Percentiles rank a stretch among this genome's conserved stretches.
Evolutionary conservation across 164 flowering plant genomes (phyloP).

Genomic region (Nelumbo lutea): DNA sequence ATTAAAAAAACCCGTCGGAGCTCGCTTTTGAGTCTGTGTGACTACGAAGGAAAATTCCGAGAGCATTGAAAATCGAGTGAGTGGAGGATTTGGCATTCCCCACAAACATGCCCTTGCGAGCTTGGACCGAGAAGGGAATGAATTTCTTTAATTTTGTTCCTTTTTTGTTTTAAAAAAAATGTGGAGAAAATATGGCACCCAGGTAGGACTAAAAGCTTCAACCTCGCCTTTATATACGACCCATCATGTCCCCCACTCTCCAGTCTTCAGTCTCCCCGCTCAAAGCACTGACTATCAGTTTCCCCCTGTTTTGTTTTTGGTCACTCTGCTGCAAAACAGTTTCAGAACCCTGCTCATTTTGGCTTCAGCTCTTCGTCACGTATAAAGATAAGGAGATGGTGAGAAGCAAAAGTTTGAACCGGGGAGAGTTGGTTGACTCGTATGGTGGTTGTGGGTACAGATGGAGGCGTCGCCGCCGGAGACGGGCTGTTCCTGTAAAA

Average conservation of each 20-base stretch:
- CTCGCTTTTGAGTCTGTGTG: neutral
- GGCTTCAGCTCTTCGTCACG: neutral
- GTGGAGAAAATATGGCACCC: conserved; percentile 1
- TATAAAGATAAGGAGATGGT: neutral
- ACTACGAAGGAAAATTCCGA: conserved; percentile 24
- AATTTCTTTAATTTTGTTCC: neutral
- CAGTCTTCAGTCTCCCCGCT: conserved; percentile 1
- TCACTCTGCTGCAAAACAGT: neutral
- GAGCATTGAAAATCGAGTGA: conserved; percentile 57
- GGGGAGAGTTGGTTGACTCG: conserved; percentile 10
- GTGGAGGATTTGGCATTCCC: conserved; percentile 51
- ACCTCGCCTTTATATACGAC: conserved; percentile 44
- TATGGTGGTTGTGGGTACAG: conserved; percentile 14
- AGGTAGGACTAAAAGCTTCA: conserved; percentile 20
- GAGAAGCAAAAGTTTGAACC: conserved; percentile 3
- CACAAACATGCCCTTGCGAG: conserved; percentile 50
- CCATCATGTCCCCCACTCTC: conserved; percentile 20
- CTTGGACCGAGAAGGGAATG: conserved; percentile 20
- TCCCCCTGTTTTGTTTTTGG: neutral
- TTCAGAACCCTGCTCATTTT: neutral
- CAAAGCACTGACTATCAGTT: conserved; percentile 7
- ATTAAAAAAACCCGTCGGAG: neutral
- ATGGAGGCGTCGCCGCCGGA: conserved; percentile 14
- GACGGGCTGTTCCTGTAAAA: conserved; percentile 22
- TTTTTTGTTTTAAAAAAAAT: neutral